Conservation (phyloP, 306 rosid genomes). For the Lathyrus sativus region DNA sequence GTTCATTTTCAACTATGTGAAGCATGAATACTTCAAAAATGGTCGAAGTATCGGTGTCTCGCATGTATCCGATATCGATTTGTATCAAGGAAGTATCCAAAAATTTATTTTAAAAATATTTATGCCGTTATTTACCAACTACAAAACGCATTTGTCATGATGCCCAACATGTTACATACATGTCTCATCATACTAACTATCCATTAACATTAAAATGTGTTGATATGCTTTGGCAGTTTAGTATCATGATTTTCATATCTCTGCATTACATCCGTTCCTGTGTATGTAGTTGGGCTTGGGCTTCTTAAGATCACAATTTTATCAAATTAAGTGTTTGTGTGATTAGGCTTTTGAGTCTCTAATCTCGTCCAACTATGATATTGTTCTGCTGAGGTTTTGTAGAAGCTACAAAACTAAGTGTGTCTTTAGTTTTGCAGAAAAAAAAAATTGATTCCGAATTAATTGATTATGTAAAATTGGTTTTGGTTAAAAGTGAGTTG, state of each 20-base stretch:
- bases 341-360: too few species aligned
- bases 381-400: too few species aligned
- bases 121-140: neutral
- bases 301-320: too few species aligned
- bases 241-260: neutral
- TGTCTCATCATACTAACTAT: neutral
- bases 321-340: too few species aligned
- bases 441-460: too few species aligned
- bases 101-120: too few species aligned
- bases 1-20: neutral
- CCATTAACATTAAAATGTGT: neutral
- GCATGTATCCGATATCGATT: accelerated
- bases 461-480: too few species aligned
- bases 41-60: neutral
- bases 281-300: neutral
- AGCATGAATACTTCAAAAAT: neutral
- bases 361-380: too few species aligned
- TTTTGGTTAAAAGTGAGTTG: too few species aligned
- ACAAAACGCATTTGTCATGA: neutral
- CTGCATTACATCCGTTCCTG: neutral
- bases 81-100: neutral
- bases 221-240: neutral
- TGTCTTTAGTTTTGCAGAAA: too few species aligned
- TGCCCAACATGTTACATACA: neutral
- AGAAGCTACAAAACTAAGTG: too few species aligned